Base-by-base conservation (phyloP, 176 grass and related monocot species). In the Rhynchospora pubera region DNA sequence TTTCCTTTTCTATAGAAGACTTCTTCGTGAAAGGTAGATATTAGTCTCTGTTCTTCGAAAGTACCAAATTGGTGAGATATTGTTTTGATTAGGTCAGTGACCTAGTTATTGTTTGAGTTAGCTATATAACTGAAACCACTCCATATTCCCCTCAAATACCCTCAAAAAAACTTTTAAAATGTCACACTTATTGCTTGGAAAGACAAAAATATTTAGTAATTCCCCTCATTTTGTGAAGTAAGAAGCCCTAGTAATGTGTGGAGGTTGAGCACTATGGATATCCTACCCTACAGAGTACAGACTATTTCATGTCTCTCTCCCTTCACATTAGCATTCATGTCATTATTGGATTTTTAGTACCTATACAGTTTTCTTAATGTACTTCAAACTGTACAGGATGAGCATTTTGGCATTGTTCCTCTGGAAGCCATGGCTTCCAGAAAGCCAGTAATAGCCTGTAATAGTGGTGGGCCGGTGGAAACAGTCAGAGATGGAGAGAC, bases 391-490 rank as follows among this genome's bases (percentile, higher is more conserved):
- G 79, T 76, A 34, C 78, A 99, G 96, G 91, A 93, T 16, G 93
- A 99, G 60, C 96, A 99, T 89, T 99, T 99, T 7, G 96, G 96
- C 65, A 99, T 99, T 73, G 96, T 99, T 63, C 96, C 96, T 61
- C 82, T 99, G 19, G 96, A 99, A 91, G 92, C 96, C 9, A 99
- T 99, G 96, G 96, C 93, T 0, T 88, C 92, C 18, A 68, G 88
- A 65, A 99, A 99, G 77, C 92, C 93, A n/a, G 93, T 99, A 76
- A 95, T 99, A 69, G 96, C 92, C 52, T 99, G 96, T 87, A 93
- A 93, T 69, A 95, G 93, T 6, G 93, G 96, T 10, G 93, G 96
- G 2, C 91, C 96, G 51, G 87, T 95, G 56, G 96, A 99, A 82
- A 95, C 96, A 51, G 89, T 99, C 14, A 81, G 88, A 83, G 77